Evolutionary conservation across 2,329 filamentous ascomycete genomes (phyloP).

Genomic region (Colletotrichum aenigma): DNA sequence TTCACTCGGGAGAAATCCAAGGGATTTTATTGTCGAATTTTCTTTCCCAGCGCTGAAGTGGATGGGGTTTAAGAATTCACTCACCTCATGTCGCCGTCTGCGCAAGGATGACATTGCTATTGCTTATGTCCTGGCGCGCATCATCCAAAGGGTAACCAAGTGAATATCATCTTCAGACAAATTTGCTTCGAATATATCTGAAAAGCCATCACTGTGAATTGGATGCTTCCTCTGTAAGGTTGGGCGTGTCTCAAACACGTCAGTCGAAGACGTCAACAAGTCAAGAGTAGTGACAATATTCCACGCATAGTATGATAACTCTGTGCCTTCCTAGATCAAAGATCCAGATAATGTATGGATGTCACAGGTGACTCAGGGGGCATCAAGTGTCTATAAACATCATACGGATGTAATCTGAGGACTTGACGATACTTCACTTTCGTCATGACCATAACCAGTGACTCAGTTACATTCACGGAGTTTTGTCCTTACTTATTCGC

Average conservation of each 20-base stretch:
- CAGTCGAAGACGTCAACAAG: not conserved
- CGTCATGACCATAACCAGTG: not conserved
- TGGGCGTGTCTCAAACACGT: not conserved
- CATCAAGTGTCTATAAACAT: not conserved
- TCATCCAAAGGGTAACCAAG: not conserved
- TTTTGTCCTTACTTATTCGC: not conserved
- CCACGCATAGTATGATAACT: not conserved
- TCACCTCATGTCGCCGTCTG: not conserved
- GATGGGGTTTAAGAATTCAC: not conserved
- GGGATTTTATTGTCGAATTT: not conserved
- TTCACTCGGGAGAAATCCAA: not conserved
- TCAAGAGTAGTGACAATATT: not conserved
- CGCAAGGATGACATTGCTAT: not conserved
- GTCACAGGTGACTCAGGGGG: not conserved
- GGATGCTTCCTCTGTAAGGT: not conserved
- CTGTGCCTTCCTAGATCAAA: not conserved
- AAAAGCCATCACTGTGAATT: not conserved
- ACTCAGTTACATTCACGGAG: not conserved
- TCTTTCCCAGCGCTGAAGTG: too few species aligned
- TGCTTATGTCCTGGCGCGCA: not conserved
- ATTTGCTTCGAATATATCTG: not conserved
- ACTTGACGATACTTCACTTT: not conserved
- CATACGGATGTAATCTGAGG: not conserved
- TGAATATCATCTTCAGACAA: not conserved
- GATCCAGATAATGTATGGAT: rapidly evolving